Percentiles rank a stretch among this genome's conserved stretches.
These are phyloP conservation scores for Leptographium wingfieldii DNA, from an alignment of 2,329 filamentous ascomycete genomes.

Conservation along the genomic window DNA sequence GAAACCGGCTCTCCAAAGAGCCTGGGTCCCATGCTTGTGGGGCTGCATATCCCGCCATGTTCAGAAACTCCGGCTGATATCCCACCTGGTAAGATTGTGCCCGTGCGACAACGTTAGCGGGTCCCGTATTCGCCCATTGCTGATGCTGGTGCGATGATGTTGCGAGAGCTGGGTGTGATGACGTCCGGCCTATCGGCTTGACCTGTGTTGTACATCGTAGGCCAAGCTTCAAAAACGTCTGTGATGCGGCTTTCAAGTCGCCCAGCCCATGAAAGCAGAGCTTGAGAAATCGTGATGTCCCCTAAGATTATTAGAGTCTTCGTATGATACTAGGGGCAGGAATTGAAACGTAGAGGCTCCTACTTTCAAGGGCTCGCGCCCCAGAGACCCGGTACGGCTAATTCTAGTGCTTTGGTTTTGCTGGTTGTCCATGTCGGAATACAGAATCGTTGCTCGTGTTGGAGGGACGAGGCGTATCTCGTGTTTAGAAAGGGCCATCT, in stretches of 20 bases:
- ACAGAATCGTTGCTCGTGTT: slow-evolving; percentile 8
- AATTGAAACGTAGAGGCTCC: not conserved
- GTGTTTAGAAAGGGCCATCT: not conserved
- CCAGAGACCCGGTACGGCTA: not conserved
- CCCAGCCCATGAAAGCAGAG: slow-evolving; percentile 12
- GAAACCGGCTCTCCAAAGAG: not conserved
- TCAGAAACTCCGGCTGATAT: not conserved
- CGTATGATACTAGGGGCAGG: not conserved
- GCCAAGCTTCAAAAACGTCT: slow-evolving; percentile 8
- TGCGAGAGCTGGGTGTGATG: not conserved
- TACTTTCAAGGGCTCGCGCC: not conserved
- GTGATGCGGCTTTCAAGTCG: slow-evolving; percentile 10
- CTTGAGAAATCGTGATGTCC: slow-evolving; percentile 7
- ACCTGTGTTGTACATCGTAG: slow-evolving; percentile 10
- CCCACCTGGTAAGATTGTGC: not conserved
- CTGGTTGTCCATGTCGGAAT: not conserved
- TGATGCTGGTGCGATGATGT: not conserved
- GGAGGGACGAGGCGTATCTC: slow-evolving; percentile 11
- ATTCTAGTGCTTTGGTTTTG: not conserved
- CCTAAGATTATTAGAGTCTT: not conserved
- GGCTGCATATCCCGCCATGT: not conserved
- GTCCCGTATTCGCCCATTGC: not conserved
- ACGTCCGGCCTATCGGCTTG: slow-evolving; percentile 2
- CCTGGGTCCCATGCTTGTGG: not conserved
- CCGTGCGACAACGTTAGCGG: not conserved